Conservation (phyloP, 257 asterid species). For the Avicennia marina region DNA sequence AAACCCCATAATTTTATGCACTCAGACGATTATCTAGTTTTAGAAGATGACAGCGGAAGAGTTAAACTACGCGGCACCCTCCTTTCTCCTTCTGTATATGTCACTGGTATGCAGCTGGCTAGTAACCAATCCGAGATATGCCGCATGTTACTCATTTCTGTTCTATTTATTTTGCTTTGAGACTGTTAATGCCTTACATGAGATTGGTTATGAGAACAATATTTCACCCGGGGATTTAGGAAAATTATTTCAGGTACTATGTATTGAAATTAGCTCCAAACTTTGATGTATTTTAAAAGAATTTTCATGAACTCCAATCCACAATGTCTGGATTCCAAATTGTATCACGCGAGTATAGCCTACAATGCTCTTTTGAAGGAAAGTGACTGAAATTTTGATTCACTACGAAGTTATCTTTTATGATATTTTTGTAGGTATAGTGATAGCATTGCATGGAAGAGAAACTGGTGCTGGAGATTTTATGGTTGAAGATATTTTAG, state of each 20-base stretch:
- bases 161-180: conserved; percentile 11
- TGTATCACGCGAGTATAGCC: neutral
- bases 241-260: neutral
- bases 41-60: conserved; percentile 99
- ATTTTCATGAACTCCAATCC: neutral
- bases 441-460: conserved; percentile 84
- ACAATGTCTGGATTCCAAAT: no score
- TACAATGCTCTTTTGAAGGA: conserved; percentile 5
- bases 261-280: neutral
- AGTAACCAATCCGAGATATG: neutral
- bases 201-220: conserved; percentile 3
- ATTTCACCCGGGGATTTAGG: neutral
- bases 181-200: conserved; percentile 1
- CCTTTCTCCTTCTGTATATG: conserved; percentile 69
- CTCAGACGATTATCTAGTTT: conserved; percentile 67
- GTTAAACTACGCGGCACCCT: conserved; percentile 65
- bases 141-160: neutral
- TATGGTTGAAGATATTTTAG: conserved; percentile 75
- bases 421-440: conserved; percentile 49
- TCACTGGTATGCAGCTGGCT: conserved; percentile 60
- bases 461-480: conserved; percentile 81
- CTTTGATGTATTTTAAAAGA: neutral
- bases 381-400: neutral
- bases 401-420: neutral
- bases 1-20: conserved; percentile 66